Evolutionary conservation across 148 eudicot genomes (phyloP).

Genomic region (Linanthus parryae): DNA sequence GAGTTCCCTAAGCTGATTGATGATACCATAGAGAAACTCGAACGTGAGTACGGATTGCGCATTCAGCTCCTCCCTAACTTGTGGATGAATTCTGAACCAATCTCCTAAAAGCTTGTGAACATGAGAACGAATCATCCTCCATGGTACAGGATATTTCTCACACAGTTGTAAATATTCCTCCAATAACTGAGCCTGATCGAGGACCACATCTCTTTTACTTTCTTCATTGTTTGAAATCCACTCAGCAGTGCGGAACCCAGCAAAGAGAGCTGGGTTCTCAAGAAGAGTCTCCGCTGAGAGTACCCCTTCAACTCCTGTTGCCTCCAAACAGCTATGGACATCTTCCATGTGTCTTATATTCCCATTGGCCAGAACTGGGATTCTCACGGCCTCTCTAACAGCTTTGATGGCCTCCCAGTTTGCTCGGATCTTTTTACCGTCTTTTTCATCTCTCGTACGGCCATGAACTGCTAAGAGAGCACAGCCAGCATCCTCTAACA

Average conservation of each 20-base stretch:
- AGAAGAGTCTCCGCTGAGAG: constrained; percentile 95
- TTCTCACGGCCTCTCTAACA: constrained; percentile 63
- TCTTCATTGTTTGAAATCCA: constrained; percentile 47
- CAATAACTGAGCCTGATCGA: constrained; percentile 68
- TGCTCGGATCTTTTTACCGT: constrained; percentile 76
- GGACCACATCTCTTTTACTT: constrained; percentile 25
- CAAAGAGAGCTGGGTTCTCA: constrained; percentile 93
- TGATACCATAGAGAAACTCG: constrained; percentile 62
- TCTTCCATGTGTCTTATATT: constrained; percentile 86
- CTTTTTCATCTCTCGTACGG: constrained; percentile 92
- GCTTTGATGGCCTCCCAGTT: constrained; percentile 65
- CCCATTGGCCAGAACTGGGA: constrained; percentile 92
- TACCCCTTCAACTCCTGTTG: constrained; percentile 81
- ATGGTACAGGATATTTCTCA: constrained; percentile 84
- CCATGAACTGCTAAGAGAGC: constrained; percentile 95
- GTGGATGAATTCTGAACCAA: constrained; percentile 78
- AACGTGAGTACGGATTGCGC: constrained; percentile 61
- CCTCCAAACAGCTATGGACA: constrained; percentile 58
- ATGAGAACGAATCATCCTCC: constrained; percentile 91
- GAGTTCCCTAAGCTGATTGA: constrained; percentile 55
- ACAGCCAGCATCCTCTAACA: constrained; percentile 97
- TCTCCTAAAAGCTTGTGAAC: constrained; percentile 92
- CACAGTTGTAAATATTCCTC: constrained; percentile 77
- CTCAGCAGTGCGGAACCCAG: constrained; percentile 79
- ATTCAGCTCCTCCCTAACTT: constrained; percentile 73